phyloP scores from a whole-genome alignment of 192 early-diverging fungal species.

The Gigaspora rosea region DNA sequence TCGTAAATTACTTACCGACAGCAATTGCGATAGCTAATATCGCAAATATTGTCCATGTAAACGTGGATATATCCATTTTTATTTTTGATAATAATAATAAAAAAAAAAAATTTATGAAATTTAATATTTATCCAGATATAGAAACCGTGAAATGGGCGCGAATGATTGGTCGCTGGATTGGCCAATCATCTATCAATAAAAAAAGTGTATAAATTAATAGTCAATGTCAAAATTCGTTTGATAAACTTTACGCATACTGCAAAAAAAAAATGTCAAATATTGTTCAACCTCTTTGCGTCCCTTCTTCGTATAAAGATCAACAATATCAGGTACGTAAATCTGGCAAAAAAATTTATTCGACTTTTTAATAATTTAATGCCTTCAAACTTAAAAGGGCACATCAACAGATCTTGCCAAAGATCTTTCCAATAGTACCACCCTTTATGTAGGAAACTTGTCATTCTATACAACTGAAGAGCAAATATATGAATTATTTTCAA shows the following conservation, averaged over 20 bases:
- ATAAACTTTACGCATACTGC: not conserved
- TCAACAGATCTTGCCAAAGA: constrained; percentile 53
- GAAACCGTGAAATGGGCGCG: no score
- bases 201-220: no score
- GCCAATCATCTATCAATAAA: no score
- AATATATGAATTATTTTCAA: constrained; percentile 93
- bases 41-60: not conserved
- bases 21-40: not conserved
- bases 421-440: constrained; percentile 68
- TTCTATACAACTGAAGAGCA: constrained; percentile 99
- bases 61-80: no score
- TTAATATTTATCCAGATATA: no score
- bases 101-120: no score
- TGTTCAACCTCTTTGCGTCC: constrained; percentile 53
- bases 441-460: constrained; percentile 96
- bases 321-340: constrained; percentile 62
- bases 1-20: not conserved
- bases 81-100: no score
- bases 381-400: constrained; percentile 43
- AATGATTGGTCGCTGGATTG: no score
- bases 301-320: constrained; percentile 86
- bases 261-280: constrained; percentile 39
- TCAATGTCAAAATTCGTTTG: no score
- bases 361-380: not conserved
- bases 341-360: not conserved